phyloP scores from a whole-genome alignment of 345 rosid genomes.

The Erysimum cheiranthoides region DNA sequence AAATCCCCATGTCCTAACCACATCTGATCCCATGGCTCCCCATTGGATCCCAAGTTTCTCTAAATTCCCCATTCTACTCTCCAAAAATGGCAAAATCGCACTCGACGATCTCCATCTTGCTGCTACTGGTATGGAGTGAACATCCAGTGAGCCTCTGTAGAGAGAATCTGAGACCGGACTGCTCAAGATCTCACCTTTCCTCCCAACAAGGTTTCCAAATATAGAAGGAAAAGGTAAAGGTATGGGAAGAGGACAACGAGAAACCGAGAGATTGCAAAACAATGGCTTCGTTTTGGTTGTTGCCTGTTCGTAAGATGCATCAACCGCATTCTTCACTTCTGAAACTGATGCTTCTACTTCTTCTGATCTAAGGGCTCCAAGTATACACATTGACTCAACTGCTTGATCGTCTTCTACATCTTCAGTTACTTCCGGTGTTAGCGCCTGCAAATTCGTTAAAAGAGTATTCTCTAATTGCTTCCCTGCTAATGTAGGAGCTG shows the following conservation, averaged over 20 bases:
- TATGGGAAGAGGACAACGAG: constrained; percentile 82
- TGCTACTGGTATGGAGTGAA: constrained; percentile 80
- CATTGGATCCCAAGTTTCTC: constrained; percentile 61
- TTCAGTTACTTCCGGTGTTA: constrained; percentile 74
- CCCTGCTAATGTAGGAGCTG: constrained; percentile 68
- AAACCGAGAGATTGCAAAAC: constrained; percentile 73
- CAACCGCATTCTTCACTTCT: constrained; percentile 66
- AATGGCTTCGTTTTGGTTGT: constrained; percentile 47
- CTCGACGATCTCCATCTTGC: constrained; percentile 71
- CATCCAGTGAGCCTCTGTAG: constrained; percentile 70
- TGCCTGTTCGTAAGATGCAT: constrained; percentile 55
- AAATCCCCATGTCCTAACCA: constrained; percentile 84
- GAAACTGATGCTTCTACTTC: constrained; percentile 57
- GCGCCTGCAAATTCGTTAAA: constrained; percentile 55
- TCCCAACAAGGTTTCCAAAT: constrained; percentile 68
- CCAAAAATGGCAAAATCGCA: constrained; percentile 72
- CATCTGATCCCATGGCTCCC: constrained; percentile 71
- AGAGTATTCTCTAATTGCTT: constrained; percentile 53
- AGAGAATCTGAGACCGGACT: constrained; percentile 53
- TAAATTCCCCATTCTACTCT: constrained; percentile 61
- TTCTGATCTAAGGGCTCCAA: constrained; percentile 73
- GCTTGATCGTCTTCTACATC: constrained; percentile 69
- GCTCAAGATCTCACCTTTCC: constrained; percentile 72
- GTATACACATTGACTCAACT: constrained; percentile 69
- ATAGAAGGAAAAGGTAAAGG: constrained; percentile 95